Evolutionary conservation across 805 yeast genomes (phyloP), one percentile per base, ranked within the genome.

Genomic region (Wickerhamomyces tratensis): DNA sequence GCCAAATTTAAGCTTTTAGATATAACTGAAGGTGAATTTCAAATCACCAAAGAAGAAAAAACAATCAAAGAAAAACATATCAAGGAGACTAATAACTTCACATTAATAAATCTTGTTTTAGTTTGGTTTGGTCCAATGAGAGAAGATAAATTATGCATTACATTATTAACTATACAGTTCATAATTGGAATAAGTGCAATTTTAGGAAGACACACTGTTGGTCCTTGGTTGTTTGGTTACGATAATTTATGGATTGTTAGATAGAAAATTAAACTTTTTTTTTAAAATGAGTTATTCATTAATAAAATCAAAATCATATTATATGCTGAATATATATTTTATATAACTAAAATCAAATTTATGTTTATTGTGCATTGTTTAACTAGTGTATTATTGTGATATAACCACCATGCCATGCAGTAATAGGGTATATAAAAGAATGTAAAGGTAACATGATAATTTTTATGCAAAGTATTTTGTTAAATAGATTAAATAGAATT

Each of bases 91-190:
- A 79, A 93, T 11, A 93, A 93, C 57, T 71, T 91, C 75, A 93
- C 99, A 2, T 63, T 93, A 39, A 88, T 93, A 49, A 93, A 91
- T 57, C 67, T 93, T 47, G 72, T 75, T 2, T 64, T 91, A 36
- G 95, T 91, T 9, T 79, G 88, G 85, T 68, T 82, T 37, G 98
- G 98, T 1, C 97, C 98, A 5, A 59, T 84, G 69, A 71, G 89
- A 44, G 99, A 93, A 61, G 96, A 86, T 57, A 65, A 57, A 25
- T 66, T 93, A 42, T 84, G 97, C 49, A 44, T 64, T 25, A 52
- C 72, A 5, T 69, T 93, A 13, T 55, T 93, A 52, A 51, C 52
- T 0, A 50, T 79, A 12, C 98, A 93, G 59, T 74, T 85, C 38
- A 40, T 60, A 0, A 58, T 82, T 39, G 97, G 98, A 0, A 44